Evolutionary conservation across 148 eudicot species (phyloP), one percentile per base, ranked within the genome.

Genomic region (Camellia japonica): DNA sequence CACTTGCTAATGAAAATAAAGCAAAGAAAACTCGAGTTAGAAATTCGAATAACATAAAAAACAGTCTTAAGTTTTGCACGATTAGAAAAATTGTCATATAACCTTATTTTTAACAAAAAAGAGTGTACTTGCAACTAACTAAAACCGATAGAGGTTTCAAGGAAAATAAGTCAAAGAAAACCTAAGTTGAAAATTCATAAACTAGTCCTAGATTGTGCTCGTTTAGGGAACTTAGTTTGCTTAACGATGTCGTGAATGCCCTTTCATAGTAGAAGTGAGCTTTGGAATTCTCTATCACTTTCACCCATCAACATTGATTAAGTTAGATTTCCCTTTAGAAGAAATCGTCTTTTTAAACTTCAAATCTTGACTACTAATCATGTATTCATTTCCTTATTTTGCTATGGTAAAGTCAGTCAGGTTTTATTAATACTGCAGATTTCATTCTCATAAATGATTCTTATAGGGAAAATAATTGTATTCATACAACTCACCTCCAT

Each of bases 391-490:
- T 79, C 68, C 80, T 73, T 83, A 64, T 65, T 85, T 80, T 42
- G 85, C 81, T 82, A 87, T 65, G 80, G 82, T 88, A 80, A 93
- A 89, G 80, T 95, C 98, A 79, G 96, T 92, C 0, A 97, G 98
- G 73, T 95, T 95, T 77, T 75, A 84, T 89, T 95, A 44, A 89
- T 23, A 59, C 55, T 47, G 83, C 98, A 95, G 3, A 78, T 63
- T 43, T 76, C 87, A 15, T 63, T 71, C 71, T 72, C 59, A 42
- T 84, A 49, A 43, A 59, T 23, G 59, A 74, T 41, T 69, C 15
- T 62, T 18, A 7, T 0, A 66, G 73, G 62, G 74, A 56, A 41
- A 30, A 6, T 60, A 55, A 54, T 66, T 49, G 63, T 80, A 72
- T 52, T 61, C 51, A 30, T 58, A 38, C 2, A 49, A 23, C 9